Evolutionary conservation across 352 stramenopile species (phyloP).

Genomic region (Phytophthora pistaciae): DNA sequence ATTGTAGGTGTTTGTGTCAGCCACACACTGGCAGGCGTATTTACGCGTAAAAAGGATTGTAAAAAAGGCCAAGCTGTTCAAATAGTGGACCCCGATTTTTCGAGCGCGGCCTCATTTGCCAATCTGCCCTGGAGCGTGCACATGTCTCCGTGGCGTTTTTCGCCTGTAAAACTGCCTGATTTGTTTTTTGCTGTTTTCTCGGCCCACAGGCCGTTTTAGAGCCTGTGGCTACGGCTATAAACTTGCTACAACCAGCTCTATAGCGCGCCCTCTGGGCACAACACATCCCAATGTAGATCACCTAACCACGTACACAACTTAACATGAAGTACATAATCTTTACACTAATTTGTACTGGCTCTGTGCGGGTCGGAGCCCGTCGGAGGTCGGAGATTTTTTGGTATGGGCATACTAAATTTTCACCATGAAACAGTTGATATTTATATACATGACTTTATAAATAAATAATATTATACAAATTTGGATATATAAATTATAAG

Average conservation of each 20-base stretch:
- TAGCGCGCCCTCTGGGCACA: neutral
- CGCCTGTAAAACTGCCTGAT: neutral
- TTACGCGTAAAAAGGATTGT: conserved; percentile 10
- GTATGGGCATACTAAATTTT: too few relatives aligned
- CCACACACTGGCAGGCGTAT: neutral
- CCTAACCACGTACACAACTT: neutral
- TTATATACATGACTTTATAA: too few relatives aligned
- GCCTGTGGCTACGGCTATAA: neutral
- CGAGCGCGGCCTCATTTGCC: neutral
- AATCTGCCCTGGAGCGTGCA: neutral
- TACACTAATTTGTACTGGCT: neutral
- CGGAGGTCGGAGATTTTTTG: neutral
- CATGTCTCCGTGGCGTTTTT: neutral
- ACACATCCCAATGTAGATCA: neutral
- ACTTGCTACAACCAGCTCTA: neutral
- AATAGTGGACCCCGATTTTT: conserved; percentile 1
- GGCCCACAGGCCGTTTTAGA: too few relatives aligned
- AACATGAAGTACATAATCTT: neutral
- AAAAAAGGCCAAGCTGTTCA: neutral
- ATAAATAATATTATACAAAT: too few relatives aligned
- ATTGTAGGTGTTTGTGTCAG: neutral
- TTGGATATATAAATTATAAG: too few relatives aligned
- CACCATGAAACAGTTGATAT: too few relatives aligned
- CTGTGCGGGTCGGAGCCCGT: neutral
- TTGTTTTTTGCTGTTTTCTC: conserved; percentile 10